Conservation (phyloP, 2,329 filamentous ascomycete species). For the Colletotrichum viniferum region DNA sequence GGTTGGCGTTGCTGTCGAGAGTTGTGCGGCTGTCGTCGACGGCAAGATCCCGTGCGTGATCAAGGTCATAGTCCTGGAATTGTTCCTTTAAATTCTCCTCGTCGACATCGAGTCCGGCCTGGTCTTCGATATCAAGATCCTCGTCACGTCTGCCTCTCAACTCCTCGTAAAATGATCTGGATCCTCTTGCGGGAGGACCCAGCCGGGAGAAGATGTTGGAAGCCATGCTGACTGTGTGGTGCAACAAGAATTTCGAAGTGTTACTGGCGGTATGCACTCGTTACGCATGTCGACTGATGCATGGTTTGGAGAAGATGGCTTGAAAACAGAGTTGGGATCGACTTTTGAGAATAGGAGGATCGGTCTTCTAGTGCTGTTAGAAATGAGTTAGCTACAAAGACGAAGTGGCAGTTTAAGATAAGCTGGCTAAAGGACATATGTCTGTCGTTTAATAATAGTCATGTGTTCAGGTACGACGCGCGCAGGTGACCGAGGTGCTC, state of each 20-base stretch:
- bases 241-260: not conserved
- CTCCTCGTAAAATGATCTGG: conserved; percentile 55
- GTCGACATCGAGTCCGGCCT: conserved; percentile 49
- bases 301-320: not conserved
- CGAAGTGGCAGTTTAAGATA: not conserved
- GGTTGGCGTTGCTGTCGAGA: conserved; percentile 38
- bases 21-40: conserved; percentile 52
- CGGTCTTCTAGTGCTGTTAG: not conserved
- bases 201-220: conserved; percentile 54
- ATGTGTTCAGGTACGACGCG: not conserved
- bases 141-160: conserved; percentile 44
- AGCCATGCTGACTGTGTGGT: conserved; percentile 40
- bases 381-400: not conserved
- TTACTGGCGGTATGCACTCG: not conserved
- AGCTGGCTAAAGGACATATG: not conserved
- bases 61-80: conserved; percentile 55
- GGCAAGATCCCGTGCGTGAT: conserved; percentile 43
- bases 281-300: not conserved
- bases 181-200: conserved; percentile 35
- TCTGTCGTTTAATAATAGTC: not conserved
- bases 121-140: conserved; percentile 44
- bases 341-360: not conserved
- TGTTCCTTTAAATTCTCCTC: conserved; percentile 58
- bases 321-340: not conserved
- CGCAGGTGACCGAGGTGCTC: conserved; percentile 2